phyloP scores from a whole-genome alignment of 2,329 filamentous ascomycete genomes.

The Myrmaecium sp. region DNA sequence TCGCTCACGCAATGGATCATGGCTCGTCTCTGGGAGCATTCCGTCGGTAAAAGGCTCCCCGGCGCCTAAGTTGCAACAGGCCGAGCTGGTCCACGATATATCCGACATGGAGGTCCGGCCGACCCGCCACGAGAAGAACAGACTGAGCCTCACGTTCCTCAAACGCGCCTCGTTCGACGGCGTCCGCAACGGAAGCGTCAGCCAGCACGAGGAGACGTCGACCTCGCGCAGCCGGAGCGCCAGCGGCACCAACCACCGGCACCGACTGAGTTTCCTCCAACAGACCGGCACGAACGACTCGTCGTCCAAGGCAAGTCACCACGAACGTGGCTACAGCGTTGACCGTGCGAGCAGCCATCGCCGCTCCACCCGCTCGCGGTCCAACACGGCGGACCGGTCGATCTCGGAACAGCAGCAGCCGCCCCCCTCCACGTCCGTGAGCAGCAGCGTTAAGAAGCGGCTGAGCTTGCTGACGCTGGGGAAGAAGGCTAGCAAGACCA shows the following conservation, averaged over 20 bases:
- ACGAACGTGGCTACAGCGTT: constrained; percentile 9
- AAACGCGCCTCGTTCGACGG: constrained; percentile 13
- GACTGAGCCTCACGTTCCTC: constrained; percentile 21
- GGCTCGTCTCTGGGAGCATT: constrained; percentile 12
- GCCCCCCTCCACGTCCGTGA: not conserved
- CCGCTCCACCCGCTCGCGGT: constrained; percentile 6
- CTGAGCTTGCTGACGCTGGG: constrained; percentile 63
- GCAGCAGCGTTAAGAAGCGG: constrained; percentile 54
- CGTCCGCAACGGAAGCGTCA: constrained; percentile 11
- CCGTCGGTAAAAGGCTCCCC: constrained; percentile 2
- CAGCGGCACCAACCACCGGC: constrained; percentile 3
- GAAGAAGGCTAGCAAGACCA: constrained; percentile 46
- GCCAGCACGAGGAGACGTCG: constrained; percentile 15
- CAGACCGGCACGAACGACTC: constrained; percentile 6
- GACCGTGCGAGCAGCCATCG: constrained; percentile 3
- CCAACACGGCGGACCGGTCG: constrained; percentile 10
- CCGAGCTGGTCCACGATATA: constrained; percentile 1
- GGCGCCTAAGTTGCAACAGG: constrained; percentile 2
- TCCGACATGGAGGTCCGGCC: constrained; percentile 8
- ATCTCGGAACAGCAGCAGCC: constrained; percentile 8
- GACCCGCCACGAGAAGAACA: constrained; percentile 21
- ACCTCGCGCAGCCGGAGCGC: not conserved
- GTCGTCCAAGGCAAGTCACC: constrained; percentile 5
- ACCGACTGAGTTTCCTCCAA: constrained; percentile 14
- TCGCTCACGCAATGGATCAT: constrained; percentile 18